Percentiles rank a stretch among this genome's conserved stretches.
Evolutionary conservation across 352 stramenopile species (phyloP).

Genomic region (Pelagophyceae sp.): DNA sequence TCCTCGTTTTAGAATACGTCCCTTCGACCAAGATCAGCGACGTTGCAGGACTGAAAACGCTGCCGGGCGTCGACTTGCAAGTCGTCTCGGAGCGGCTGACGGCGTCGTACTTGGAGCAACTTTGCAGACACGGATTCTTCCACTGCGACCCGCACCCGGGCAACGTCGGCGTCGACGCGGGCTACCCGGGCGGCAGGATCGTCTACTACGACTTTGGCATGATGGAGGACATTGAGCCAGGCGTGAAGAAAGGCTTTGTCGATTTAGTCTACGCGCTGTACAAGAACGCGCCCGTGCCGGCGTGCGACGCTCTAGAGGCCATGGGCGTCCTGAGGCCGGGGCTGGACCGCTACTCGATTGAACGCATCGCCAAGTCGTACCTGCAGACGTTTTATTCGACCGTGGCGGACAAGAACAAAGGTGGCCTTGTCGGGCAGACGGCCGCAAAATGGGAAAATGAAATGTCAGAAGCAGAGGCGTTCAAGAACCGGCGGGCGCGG

Average conservation of each 20-base stretch:
- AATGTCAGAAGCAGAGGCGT: slow-evolving; percentile 51
- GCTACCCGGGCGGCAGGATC: slow-evolving; percentile 49
- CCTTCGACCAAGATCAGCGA: slow-evolving; percentile 84
- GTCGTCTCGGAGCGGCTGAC: slow-evolving; percentile 65
- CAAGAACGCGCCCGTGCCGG: slow-evolving; percentile 62
- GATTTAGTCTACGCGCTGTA: slow-evolving; percentile 75
- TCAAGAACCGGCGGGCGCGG: slow-evolving; percentile 43
- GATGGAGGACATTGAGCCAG: slow-evolving; percentile 67
- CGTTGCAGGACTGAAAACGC: slow-evolving; percentile 53
- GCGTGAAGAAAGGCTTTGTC: slow-evolving; percentile 58
- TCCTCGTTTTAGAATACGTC: slow-evolving; percentile 87
- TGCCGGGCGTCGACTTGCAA: slow-evolving; percentile 62
- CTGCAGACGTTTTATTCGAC: slow-evolving; percentile 54
- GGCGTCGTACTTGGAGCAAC: slow-evolving; percentile 88
- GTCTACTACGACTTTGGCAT: slow-evolving; percentile 84
- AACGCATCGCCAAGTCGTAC: slow-evolving; percentile 62
- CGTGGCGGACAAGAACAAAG: slow-evolving; percentile 14
- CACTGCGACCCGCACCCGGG: slow-evolving; percentile 81
- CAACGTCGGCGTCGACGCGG: slow-evolving; percentile 62
- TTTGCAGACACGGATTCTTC: slow-evolving; percentile 90
- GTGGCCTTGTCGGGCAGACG: not conserved
- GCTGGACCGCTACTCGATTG: slow-evolving; percentile 64
- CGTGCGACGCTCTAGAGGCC: slow-evolving; percentile 60
- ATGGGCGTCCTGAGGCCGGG: slow-evolving; percentile 62
- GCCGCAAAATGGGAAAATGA: slow-evolving; percentile 18